Conservation (phyloP, 345 rosid species). For the Acer yangbiense region DNA sequence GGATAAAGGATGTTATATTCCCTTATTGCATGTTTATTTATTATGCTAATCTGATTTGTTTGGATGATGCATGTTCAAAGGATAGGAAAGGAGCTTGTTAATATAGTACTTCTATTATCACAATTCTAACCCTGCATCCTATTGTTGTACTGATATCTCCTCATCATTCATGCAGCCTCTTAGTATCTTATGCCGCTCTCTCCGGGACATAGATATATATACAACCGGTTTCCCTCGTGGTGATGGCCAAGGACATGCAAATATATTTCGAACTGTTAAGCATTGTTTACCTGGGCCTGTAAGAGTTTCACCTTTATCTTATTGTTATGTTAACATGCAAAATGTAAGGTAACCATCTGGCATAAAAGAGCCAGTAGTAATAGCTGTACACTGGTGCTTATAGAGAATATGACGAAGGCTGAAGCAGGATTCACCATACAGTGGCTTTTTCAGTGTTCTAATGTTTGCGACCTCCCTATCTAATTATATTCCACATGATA, state of each 20-base stretch:
- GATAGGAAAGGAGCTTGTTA: background rate
- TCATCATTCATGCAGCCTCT: constrained; percentile 65
- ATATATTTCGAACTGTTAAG: constrained; percentile 86
- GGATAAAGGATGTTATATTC: background rate
- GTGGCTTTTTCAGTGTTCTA: constrained; percentile 16
- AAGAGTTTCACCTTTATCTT: constrained; percentile 39
- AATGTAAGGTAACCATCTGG: constrained; percentile 13
- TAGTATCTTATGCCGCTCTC: constrained; percentile 83
- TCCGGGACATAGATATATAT: constrained; percentile 78
- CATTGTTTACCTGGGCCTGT: constrained; percentile 98
- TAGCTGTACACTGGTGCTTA: background rate
- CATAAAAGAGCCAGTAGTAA: constrained; percentile 6
- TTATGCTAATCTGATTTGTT: background rate
- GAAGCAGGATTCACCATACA: constrained; percentile 6
- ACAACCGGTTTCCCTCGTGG: constrained; percentile 87
- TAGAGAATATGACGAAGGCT: background rate
- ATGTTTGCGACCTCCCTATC: background rate
- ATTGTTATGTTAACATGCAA: constrained; percentile 9
- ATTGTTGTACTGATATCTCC: constrained; percentile 14
- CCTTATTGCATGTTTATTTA: constrained; percentile 3
- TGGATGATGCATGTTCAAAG: background rate
- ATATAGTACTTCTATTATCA: background rate
- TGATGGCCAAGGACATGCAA: constrained; percentile 84
- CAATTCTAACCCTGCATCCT: constrained; percentile 1
- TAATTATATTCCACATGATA: constrained; percentile 3